Percentiles rank a stretch among this genome's conserved stretches.
Conservation (phyloP, 495 filamentous ascomycete species). For the Ramalina intermedia region DNA sequence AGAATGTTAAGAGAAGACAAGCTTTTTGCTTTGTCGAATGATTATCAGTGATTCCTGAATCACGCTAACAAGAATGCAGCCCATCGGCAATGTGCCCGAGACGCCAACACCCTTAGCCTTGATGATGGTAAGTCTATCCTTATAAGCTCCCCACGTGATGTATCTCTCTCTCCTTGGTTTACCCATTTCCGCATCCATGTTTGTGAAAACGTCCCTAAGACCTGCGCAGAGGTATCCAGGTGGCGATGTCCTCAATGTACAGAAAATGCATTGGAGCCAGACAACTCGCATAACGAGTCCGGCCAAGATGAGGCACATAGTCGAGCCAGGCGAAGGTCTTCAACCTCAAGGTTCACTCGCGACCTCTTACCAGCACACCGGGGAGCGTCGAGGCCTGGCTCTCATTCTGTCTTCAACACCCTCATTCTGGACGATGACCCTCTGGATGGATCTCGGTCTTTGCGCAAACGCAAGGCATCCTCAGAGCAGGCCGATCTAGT, state of each 20-base stretch:
- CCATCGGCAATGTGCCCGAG: conserved; percentile 85
- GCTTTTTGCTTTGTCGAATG: conserved; percentile 13
- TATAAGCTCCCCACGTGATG: not conserved
- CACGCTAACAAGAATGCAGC: conserved; percentile 38
- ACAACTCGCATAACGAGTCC: conserved; percentile 9
- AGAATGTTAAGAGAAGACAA: conserved; percentile 17
- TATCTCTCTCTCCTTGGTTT: not conserved
- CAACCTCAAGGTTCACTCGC: conserved; percentile 43
- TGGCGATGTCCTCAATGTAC: conserved; percentile 79
- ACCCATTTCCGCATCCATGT: not conserved
- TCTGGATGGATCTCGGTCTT: conserved; percentile 69
- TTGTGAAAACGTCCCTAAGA: not conserved
- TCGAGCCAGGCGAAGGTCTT: conserved; percentile 26
- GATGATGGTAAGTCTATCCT: conserved; percentile 44
- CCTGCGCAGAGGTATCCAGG: conserved; percentile 35
- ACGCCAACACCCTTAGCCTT: conserved; percentile 53
- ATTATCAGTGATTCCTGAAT: conserved; percentile 22
- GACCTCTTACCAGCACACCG: conserved; percentile 65
- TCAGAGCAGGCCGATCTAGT: conserved; percentile 37
- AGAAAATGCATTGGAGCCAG: conserved; percentile 45
- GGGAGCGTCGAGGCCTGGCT: conserved; percentile 55
- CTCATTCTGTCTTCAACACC: conserved; percentile 70
- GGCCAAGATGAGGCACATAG: conserved; percentile 20
- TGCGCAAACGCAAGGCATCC: conserved; percentile 73
- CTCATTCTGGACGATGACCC: conserved; percentile 67